Percentiles rank a stretch among this genome's conserved stretches.
Conservation (phyloP, 208 protist genomes). For the Leishmania turanica region DNA sequence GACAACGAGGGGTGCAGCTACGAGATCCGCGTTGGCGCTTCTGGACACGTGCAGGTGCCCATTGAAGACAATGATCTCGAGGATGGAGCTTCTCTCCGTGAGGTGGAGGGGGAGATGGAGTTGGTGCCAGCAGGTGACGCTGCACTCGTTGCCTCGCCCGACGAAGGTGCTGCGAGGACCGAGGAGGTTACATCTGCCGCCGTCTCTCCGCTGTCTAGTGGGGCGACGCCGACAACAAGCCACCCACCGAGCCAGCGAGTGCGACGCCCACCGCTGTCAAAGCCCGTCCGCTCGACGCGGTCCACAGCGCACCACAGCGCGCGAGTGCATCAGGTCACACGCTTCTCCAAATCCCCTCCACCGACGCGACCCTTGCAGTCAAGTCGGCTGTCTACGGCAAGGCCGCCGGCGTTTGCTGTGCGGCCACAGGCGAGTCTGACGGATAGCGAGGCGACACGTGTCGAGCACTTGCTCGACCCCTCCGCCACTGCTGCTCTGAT, state of each 20-base stretch:
- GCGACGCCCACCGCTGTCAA: not conserved
- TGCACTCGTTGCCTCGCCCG: not conserved
- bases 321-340: not conserved
- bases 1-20: slow-evolving; percentile 80
- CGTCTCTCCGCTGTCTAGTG: not conserved
- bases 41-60: slow-evolving; percentile 57
- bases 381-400: not conserved
- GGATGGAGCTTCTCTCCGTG: not conserved
- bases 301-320: not conserved
- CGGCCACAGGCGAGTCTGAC: slow-evolving; percentile 19
- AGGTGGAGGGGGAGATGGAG: not conserved
- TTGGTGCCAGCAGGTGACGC: not conserved
- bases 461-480: slow-evolving; percentile 41
- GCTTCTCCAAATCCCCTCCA: not conserved
- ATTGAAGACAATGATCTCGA: slow-evolving; percentile 38
- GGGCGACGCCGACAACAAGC: not conserved
- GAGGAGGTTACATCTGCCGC: not conserved
- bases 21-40: slow-evolving; percentile 51
- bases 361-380: not conserved
- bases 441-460: slow-evolving; percentile 43
- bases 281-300: not conserved
- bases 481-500: slow-evolving; percentile 17
- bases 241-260: not conserved
- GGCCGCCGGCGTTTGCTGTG: slow-evolving; percentile 13
- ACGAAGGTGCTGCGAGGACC: not conserved